phyloP scores from a whole-genome alignment of 1,284 basidiomycete species.

The Malassezia caprae region DNA sequence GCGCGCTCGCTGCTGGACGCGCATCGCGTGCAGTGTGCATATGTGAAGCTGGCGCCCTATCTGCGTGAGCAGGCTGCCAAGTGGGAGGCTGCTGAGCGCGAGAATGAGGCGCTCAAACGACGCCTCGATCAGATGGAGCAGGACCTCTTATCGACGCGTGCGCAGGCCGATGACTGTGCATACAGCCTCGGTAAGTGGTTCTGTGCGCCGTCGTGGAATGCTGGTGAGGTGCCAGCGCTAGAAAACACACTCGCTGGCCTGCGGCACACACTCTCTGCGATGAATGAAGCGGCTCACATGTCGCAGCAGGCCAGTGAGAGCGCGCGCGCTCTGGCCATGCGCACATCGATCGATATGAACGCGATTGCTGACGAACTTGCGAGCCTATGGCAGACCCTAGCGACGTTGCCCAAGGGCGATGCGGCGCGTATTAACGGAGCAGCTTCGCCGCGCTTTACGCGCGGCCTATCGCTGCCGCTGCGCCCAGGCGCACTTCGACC shows the following conservation, averaged over 20 bases:
- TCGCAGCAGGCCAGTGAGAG: not conserved
- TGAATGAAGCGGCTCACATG: not conserved
- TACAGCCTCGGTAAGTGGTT: constrained; percentile 6
- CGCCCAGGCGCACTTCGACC: not conserved
- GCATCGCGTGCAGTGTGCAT: not conserved
- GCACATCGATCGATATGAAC: not conserved
- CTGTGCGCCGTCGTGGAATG: not conserved
- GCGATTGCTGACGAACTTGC: not conserved
- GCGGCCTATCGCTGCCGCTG: not conserved
- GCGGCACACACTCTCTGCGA: not conserved
- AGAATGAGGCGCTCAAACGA: not conserved
- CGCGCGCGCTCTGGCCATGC: not conserved
- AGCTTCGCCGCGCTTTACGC: not conserved
- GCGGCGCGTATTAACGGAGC: not conserved
- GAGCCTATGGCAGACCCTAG: not conserved
- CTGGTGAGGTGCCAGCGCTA: not conserved
- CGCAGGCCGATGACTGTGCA: not conserved
- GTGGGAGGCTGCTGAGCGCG: not conserved
- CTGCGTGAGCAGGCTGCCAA: not conserved
- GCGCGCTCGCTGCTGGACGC: not conserved
- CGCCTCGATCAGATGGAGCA: not conserved
- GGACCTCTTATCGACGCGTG: not conserved
- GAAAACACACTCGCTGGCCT: not conserved
- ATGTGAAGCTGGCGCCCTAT: not conserved
- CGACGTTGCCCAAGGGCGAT: not conserved